These are phyloP conservation scores for Helicostylum pulchrum DNA, from an alignment of 192 early-diverging fungal genomes.

Conservation along the genomic window DNA sequence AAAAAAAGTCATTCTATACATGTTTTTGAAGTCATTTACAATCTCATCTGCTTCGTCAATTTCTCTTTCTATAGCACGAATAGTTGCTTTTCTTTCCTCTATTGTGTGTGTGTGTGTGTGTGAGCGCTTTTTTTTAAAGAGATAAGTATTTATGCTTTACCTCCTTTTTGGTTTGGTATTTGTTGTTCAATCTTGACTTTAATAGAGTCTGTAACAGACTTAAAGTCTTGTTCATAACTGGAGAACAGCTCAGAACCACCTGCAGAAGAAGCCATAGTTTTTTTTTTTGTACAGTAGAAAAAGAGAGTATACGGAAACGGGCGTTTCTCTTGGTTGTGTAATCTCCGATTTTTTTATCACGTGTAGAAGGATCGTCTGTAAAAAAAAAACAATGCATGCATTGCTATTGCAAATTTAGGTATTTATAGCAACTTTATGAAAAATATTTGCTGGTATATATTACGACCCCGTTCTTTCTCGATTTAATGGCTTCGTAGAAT, in stretches of 20 bases:
- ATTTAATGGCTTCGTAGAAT: no score
- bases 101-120: conserved; percentile 11
- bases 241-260: conserved; percentile 76
- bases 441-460: no score
- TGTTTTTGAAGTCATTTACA: conserved; percentile 39
- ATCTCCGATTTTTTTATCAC: no score
- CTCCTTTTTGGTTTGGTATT: conserved; percentile 60
- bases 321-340: no score
- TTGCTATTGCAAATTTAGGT: no score
- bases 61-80: conserved; percentile 77
- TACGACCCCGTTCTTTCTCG: no score
- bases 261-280: conserved; percentile 31
- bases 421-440: no score
- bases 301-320: no score
- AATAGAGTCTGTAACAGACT: conserved; percentile 55
- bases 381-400: no score
- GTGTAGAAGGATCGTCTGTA: no score
- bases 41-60: conserved; percentile 90
- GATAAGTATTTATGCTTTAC: no score
- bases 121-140: neutral
- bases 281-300: no score
- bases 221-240: conserved; percentile 86
- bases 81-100: conserved; percentile 74
- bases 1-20: neutral
- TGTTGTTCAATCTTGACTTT: conserved; percentile 51